Evolutionary conservation across 148 eudicot genomes (phyloP).

Genomic region (Camellia granthamiana): DNA sequence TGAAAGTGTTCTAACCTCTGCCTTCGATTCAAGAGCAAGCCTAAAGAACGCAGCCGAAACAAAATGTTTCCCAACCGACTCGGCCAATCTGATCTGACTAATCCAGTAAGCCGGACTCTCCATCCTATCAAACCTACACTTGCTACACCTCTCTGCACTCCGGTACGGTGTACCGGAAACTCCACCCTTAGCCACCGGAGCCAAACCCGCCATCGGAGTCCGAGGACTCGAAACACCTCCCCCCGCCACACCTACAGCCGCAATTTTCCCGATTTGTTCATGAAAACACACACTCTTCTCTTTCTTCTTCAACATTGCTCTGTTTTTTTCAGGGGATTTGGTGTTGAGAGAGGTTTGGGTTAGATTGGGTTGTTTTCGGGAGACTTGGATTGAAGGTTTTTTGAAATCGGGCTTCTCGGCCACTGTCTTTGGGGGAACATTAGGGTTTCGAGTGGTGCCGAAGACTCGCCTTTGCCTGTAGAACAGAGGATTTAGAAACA

Average conservation of each 20-base stretch:
- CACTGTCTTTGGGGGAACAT: conserved; percentile 23
- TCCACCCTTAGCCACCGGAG: conserved; percentile 20
- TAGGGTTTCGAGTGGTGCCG: conserved; percentile 36
- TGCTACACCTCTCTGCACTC: conserved; percentile 46
- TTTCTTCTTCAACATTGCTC: conserved; percentile 15
- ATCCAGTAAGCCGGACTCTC: conserved; percentile 55
- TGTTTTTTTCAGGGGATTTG: conserved; percentile 10
- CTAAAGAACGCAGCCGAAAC: conserved; percentile 40
- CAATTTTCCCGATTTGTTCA: conserved; percentile 14
- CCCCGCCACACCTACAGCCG: neutral
- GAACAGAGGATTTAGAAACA: conserved; percentile 2
- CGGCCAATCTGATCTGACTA: conserved; percentile 42
- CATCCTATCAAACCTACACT: conserved; percentile 43
- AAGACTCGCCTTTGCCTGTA: conserved; percentile 36
- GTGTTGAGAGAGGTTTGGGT: neutral
- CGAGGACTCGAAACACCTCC: conserved; percentile 14
- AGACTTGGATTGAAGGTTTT: conserved; percentile 18
- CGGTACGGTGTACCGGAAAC: conserved; percentile 34
- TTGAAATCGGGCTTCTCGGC: conserved; percentile 14
- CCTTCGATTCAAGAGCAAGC: conserved; percentile 41
- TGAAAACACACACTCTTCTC: conserved; percentile 40
- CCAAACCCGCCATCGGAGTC: conserved; percentile 27
- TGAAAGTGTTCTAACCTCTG: too few species aligned
- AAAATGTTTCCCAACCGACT: conserved; percentile 47
- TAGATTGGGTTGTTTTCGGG: conserved; percentile 14